Base-by-base conservation (phyloP, 1,284 basidiomycete species). In the Polyporus tsugae region DNA sequence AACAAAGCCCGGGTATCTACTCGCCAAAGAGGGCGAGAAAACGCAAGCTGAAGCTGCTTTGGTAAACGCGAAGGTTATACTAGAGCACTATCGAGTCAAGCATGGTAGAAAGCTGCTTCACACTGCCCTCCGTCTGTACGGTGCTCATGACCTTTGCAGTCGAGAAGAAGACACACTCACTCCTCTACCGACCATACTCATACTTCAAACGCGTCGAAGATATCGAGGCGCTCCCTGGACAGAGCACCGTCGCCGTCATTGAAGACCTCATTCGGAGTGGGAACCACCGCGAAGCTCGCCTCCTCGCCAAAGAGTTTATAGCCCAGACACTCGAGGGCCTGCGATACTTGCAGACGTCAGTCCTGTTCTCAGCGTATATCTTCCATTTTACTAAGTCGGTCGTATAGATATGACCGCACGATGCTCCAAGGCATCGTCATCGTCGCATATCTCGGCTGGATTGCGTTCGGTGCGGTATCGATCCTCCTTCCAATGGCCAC, bases 31-130 rank as follows among this genome's bases (percentile, higher is more conserved):
- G n/a, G 80, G 82, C 38, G 80, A 82, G 46, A 77, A 80, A 62
- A 77, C 80, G 38, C 80, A 83, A 59, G 92, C 92, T 2, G 79
- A 81, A 42, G 86, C 87, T n/a, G 86, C 89, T 7, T 79, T 93
- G 9, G 86, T 90, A 5, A 96, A 96, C 77, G 89, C 92, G 0
- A 86, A 88, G 77, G 89, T 92, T 63, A 85, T 96, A 19, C 75
- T 95, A 52, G 94, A 96, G 71, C 93, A 96, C 72, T 96, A 95
- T 78, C 83, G 86, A 39, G 84, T 93, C 60, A 96, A 96, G 76
- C 90, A 95, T 74, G 86, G 93, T 92, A 73, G 44, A 84, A 63
- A 52, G 60, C 91, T 59, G 60, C 41, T 36, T 4, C 2, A 9
- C 10, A 22, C 2, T 6, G 35, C 22, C 4, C 11, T 19, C 19